Evolutionary conservation across 2,329 filamentous ascomycete species (phyloP), one percentile per base, ranked within the genome.

Genomic region (Phoma sp.): DNA sequence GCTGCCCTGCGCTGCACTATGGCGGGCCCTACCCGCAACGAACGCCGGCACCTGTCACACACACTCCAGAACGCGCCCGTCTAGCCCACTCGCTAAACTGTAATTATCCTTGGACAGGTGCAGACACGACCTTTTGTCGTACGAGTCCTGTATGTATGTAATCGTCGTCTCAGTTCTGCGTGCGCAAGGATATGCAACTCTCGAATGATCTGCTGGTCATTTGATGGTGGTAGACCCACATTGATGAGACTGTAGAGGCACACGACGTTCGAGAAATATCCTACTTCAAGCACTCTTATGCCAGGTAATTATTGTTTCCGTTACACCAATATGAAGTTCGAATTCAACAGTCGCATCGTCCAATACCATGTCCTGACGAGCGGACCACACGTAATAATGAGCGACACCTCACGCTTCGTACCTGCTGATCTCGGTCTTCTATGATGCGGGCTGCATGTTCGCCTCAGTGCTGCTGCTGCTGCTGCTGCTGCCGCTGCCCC

Each of bases 181-280:
- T 47, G 33, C 18, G 18, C 37, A 54, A 30, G 25, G 35, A 36
- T 46, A 52, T 48, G 44, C 55, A 48, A 29, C 36, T 27, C 51
- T 55, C 56, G 56, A 55, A 52, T 50, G 35, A 55, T 55, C 44
- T 45, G 35, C 40, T 32, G 42, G 29, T 47, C 51, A 40, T 54
- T 54, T 44, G 51, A 54, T 35, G 32, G 25, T 27, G 25, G 47
- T 13, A 18, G 44, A 23, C 51, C 44, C 44, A 54, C 45, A 42
- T 38, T 24, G 14, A 42, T 27, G 42, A 43, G 41, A 38, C 32
- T 30, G 33, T 10, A 32, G 37, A 43, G 39, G 30, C 29, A 41
- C 33, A 39, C 29, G 8, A 40, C 32, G 11, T 39, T 55, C 32
- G 32, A 47, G 32, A 55, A 44, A 35, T 46, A 2, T 38, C 46